Percentiles rank a stretch among this genome's conserved stretches.
phyloP scores from a whole-genome alignment of 1,139 yeast species.

The Scheffersomyces quercinus region DNA sequence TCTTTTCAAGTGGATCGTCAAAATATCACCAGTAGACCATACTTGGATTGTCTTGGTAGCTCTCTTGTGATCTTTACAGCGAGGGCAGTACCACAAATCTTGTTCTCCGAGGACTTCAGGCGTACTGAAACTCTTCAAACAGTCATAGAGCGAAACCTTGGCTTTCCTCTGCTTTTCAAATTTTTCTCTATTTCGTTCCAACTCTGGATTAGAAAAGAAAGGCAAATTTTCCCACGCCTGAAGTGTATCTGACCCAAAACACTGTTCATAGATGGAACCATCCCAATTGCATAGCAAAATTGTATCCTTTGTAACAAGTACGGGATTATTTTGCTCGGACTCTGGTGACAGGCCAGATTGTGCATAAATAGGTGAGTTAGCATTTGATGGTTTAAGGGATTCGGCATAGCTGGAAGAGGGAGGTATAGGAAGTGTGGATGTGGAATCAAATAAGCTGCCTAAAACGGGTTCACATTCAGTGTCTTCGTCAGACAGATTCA shows the following conservation, averaged over 20 bases:
- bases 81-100: slow-evolving; percentile 94
- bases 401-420: slow-evolving; percentile 22
- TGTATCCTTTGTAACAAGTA: slow-evolving; percentile 33
- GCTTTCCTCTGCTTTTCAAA: slow-evolving; percentile 43
- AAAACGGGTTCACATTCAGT: slow-evolving; percentile 18
- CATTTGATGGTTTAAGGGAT: slow-evolving; percentile 21
- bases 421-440: slow-evolving; percentile 13
- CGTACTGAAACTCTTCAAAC: slow-evolving; percentile 71
- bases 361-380: slow-evolving; percentile 20
- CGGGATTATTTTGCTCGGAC: slow-evolving; percentile 19
- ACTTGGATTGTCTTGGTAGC: slow-evolving; percentile 90
- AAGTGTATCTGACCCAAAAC: slow-evolving; percentile 48
- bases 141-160: slow-evolving; percentile 68
- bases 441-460: slow-evolving; percentile 20
- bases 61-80: slow-evolving; percentile 83
- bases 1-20: slow-evolving; percentile 86
- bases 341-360: slow-evolving; percentile 4
- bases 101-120: slow-evolving; percentile 87
- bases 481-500: slow-evolving; percentile 18
- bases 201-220: slow-evolving; percentile 51
- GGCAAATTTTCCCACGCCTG: slow-evolving; percentile 59
- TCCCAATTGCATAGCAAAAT: slow-evolving; percentile 78
- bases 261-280: slow-evolving; percentile 43
- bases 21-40: slow-evolving; percentile 89
- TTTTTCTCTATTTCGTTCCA: slow-evolving; percentile 45